Evolutionary conservation across 148 eudicot species (phyloP).

Genomic region (Rhododendron ovatum): DNA sequence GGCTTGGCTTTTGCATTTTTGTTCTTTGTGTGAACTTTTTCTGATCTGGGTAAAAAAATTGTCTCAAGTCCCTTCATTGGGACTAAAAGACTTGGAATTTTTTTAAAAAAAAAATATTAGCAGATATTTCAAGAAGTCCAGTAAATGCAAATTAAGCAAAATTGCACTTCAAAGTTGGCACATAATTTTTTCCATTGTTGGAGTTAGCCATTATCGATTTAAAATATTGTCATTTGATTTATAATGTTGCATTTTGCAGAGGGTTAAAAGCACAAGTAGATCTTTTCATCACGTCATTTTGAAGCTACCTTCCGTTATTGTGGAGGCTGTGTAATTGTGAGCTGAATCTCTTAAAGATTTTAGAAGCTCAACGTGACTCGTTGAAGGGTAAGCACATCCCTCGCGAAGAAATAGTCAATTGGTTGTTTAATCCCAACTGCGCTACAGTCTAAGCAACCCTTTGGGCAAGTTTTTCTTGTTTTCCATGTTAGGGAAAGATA

Average conservation of each 20-base stretch:
- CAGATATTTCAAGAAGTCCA: neutral
- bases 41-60: neutral
- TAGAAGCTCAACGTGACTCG: neutral
- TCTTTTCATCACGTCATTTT: neutral
- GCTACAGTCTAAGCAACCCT: neutral
- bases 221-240: neutral
- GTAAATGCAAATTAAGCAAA: neutral
- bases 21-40: neutral
- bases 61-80: neutral
- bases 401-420: neutral
- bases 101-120: neutral
- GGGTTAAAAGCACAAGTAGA: neutral
- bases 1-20: neutral
- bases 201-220: neutral
- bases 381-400: constrained; percentile 4
- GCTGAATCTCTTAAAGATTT: constrained; percentile 5
- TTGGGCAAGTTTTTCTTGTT: neutral
- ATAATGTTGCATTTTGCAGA: neutral
- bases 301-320: constrained; percentile 3
- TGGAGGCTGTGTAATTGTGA: neutral
- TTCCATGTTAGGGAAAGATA: too few relatives aligned
- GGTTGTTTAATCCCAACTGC: neutral
- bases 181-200: neutral
- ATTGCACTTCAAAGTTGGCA: neutral
- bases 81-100: neutral